Evolutionary conservation across 169 alveolate species (phyloP).

Genomic region (Hepatocystis sp.): DNA sequence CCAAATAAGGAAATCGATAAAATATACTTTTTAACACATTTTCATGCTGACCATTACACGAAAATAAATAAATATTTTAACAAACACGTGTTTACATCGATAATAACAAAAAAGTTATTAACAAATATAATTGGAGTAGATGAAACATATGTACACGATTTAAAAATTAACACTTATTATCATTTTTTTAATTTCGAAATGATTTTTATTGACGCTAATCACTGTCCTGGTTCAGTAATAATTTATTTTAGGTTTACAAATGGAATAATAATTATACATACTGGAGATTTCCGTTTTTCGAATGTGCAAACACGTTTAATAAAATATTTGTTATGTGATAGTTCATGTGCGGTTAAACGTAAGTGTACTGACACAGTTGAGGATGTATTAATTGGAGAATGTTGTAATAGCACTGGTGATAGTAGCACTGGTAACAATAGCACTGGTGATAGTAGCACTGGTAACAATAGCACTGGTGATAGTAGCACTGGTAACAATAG

Average conservation of each 20-base stretch:
- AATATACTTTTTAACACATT: slow-evolving; percentile 63
- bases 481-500: too few relatives aligned
- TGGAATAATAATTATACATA: slow-evolving; percentile 73
- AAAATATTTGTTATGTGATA: slow-evolving; percentile 28
- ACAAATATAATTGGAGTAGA: slow-evolving; percentile 51
- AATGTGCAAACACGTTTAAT: slow-evolving; percentile 64
- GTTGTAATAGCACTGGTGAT: not conserved
- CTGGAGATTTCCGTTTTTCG: slow-evolving; percentile 76
- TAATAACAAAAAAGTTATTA: slow-evolving; percentile 55
- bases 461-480: too few relatives aligned
- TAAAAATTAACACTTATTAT: slow-evolving; percentile 61
- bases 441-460: too few relatives aligned
- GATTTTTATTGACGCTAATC: slow-evolving; percentile 71
- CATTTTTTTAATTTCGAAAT: slow-evolving; percentile 62
- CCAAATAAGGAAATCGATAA: slow-evolving; percentile 21
- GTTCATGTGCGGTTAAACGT: not conserved
- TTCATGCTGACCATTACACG: slow-evolving; percentile 75
- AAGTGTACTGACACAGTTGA: too few relatives aligned
- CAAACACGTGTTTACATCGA: slow-evolving; percentile 37
- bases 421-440: not conserved
- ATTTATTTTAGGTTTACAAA: slow-evolving; percentile 60
- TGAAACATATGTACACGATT: slow-evolving; percentile 65
- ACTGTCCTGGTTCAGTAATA: slow-evolving; percentile 76
- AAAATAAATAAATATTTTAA: slow-evolving; percentile 53
- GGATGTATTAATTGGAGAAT: not conserved